Conservation (phyloP, 768 basidiomycete genomes). For the Mycena filopes region DNA sequence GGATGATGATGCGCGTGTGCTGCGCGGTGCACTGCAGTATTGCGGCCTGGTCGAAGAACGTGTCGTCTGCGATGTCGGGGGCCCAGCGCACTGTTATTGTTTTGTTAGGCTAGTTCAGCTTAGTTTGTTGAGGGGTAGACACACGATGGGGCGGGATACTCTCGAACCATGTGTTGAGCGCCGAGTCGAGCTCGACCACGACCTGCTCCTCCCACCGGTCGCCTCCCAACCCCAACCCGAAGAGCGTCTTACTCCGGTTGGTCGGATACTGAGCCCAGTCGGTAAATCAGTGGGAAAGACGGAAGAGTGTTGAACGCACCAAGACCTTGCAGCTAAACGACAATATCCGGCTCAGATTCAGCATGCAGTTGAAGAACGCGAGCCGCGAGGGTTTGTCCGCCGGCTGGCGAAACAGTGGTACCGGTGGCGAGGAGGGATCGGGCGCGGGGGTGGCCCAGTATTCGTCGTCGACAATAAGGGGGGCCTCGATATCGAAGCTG, state of each 20-base stretch:
- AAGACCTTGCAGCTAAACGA: slow-evolving; percentile 51
- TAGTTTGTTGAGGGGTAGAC: neutral
- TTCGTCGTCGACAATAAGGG: slow-evolving; percentile 41
- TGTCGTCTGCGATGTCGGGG: slow-evolving; percentile 5
- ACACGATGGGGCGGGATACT: slow-evolving; percentile 20
- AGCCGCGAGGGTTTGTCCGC: slow-evolving; percentile 49
- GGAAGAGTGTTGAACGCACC: too few species aligned
- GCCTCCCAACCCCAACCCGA: slow-evolving; percentile 13
- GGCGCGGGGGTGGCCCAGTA: slow-evolving; percentile 14
- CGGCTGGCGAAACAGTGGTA: slow-evolving; percentile 54
- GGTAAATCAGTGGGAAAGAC: too few species aligned
- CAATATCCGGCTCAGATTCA: slow-evolving; percentile 42
- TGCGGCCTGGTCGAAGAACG: slow-evolving; percentile 27
- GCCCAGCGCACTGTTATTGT: slow-evolving; percentile 33
- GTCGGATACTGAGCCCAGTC: slow-evolving; percentile 79
- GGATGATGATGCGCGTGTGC: slow-evolving; percentile 23
- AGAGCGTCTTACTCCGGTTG: slow-evolving; percentile 59
- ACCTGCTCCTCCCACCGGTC: slow-evolving; percentile 67
- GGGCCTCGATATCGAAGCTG: slow-evolving; percentile 62
- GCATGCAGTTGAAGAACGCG: slow-evolving; percentile 54
- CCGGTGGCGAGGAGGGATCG: slow-evolving; percentile 38
- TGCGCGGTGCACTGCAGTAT: too few species aligned
- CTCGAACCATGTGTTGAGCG: slow-evolving; percentile 47
- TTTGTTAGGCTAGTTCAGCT: too few species aligned
- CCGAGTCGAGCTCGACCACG: slow-evolving; percentile 82